A percentile compares a stretch with the other conserved stretches of the same genome.
These are phyloP conservation scores for Debaryomycetaceae sp. DNA, from an alignment of 1,139 yeast genomes.

Conservation along the genomic window DNA sequence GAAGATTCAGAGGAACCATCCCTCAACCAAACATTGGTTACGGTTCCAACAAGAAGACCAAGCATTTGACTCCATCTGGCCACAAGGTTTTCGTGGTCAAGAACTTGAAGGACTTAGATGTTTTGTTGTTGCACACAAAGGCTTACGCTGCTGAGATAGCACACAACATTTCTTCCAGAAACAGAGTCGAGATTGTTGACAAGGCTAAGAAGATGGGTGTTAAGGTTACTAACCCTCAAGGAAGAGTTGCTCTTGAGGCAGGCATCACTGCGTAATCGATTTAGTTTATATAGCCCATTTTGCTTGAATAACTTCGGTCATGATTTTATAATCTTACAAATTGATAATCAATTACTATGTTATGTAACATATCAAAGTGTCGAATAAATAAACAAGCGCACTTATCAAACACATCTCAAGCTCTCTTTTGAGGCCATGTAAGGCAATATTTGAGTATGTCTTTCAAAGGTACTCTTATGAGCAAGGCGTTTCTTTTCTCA, in stretches of 20 bases:
- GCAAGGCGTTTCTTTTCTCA: not conserved
- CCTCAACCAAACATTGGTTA: slow-evolving; percentile 99
- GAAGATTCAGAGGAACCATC: slow-evolving; percentile 99
- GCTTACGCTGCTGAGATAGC: slow-evolving; percentile 99
- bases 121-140: slow-evolving; percentile 94
- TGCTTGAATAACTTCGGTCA: slow-evolving; percentile 1
- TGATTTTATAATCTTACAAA: slow-evolving; percentile 1
- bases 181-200: slow-evolving; percentile 95
- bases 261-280: slow-evolving; percentile 10
- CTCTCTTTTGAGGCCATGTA: not conserved
- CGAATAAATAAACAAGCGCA: not conserved
- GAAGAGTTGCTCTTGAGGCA: slow-evolving; percentile 97
- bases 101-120: slow-evolving; percentile 92
- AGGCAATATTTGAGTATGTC: not conserved
- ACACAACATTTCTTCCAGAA: slow-evolving; percentile 96
- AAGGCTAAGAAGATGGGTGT: slow-evolving; percentile 98
- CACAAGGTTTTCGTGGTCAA: slow-evolving; percentile 95
- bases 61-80: slow-evolving; percentile 94
- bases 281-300: slow-evolving; percentile 33
- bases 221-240: slow-evolving; percentile 99
- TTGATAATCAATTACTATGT: not conserved
- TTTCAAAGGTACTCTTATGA: not conserved
- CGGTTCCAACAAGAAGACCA: slow-evolving; percentile 99
- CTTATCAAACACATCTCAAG: not conserved
- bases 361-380: not conserved